Evolutionary conservation across 2,329 filamentous ascomycete genomes (phyloP), one percentile per base, ranked within the genome.

Genomic region (Fusarium xyrophilum): DNA sequence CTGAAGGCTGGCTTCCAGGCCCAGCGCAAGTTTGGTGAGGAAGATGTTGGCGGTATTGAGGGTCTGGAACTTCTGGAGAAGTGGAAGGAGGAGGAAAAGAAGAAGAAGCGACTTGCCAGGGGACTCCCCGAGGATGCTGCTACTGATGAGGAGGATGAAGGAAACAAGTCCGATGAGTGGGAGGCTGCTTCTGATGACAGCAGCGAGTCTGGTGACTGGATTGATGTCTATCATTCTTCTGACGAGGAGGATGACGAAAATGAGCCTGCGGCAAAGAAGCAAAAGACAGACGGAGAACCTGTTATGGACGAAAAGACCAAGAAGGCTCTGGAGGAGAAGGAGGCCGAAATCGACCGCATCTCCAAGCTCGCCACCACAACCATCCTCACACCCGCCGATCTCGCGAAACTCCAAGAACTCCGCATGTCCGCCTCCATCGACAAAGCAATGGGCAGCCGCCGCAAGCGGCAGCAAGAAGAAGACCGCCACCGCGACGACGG

Each of bases 371-470:
- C 94, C n/a, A 97, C 93, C 0, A 97, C 93, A 4, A 91, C 92
- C 50, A 96, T 99, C 69, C 89, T 99, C 65, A 99, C 96, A 0
- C 96, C 96, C 0, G 96, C 96, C 15, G 96, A 99, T 79, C 86
- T 98, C n/a, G 90, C 92, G 71, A 98, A 98, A 78, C 89, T 99
- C 23, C 89, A 93, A 65, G 95, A 97, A 79, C 89, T 99, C 27
- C 92, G 93, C 47, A 84, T 91, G 51, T 84, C 91, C 43, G 88
- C 93, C 23, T 86, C 88, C 36, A 82, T 98, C 47, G 88, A 91
- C 68, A 90, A 91, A 65, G 84, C 82, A 50, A 81, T 87, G 76
- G 85, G 82, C 65, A 68, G 58, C 44, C 76, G 79, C 50, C 77
- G 79, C 61, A 86, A 84, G 76, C 81, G 82, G 57, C 79, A 81